These are phyloP conservation scores for Nephelium lappaceum DNA, from an alignment of 345 rosid genomes.

Conservation along the genomic window DNA sequence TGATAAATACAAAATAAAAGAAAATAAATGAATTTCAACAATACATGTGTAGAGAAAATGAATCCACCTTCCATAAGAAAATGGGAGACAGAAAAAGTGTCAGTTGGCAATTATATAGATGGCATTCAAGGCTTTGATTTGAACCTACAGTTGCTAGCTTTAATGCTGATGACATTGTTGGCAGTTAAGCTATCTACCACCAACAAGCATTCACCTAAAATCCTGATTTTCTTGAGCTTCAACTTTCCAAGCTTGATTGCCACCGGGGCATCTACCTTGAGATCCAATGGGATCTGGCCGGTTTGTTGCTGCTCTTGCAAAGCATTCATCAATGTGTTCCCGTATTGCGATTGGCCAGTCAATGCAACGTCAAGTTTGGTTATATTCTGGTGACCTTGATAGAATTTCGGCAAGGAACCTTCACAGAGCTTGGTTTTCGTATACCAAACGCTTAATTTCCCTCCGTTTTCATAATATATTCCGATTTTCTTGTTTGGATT, in stretches of 20 bases:
- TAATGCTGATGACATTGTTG: constrained; percentile 58
- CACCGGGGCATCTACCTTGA: constrained; percentile 68
- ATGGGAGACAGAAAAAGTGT: background rate
- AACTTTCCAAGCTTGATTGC: constrained; percentile 63
- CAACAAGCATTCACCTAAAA: constrained; percentile 67
- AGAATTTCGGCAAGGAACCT: constrained; percentile 78
- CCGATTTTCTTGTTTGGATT: constrained; percentile 88
- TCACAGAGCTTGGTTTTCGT: constrained; percentile 56
- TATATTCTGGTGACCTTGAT: constrained; percentile 75
- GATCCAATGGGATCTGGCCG: constrained; percentile 77
- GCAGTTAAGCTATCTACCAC: constrained; percentile 76
- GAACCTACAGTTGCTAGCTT: constrained; percentile 74
- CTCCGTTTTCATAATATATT: constrained; percentile 74
- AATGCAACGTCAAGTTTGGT: constrained; percentile 64
- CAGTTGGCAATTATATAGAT: background rate
- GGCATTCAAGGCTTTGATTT: constrained; percentile 54
- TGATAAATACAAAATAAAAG: no score
- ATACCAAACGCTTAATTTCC: constrained; percentile 72
- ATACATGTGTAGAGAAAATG: background rate
- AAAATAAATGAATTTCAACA: no score
- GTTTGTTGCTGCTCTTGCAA: constrained; percentile 85
- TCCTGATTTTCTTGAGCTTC: constrained; percentile 68
- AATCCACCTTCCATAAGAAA: background rate
- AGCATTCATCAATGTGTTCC: constrained; percentile 68
- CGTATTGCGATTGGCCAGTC: constrained; percentile 58